Conservation (phyloP, 164 flowering plant species). For the Vitis cinerea region DNA sequence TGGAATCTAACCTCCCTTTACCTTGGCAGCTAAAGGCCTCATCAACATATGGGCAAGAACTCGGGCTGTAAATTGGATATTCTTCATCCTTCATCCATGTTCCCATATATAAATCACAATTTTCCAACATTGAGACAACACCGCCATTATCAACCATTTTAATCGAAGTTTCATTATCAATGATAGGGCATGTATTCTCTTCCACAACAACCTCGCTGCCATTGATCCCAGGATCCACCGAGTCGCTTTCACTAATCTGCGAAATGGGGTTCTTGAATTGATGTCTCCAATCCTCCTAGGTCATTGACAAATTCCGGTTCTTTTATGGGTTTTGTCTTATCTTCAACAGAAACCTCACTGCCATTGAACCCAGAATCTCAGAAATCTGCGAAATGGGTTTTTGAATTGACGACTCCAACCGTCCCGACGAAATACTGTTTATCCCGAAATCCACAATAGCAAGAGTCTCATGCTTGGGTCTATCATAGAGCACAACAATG, state of each 20-base stretch:
- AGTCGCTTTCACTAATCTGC: too few relatives aligned
- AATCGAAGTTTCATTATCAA: conserved; percentile 6
- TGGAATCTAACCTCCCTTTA: conserved; percentile 69
- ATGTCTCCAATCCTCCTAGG: too few relatives aligned
- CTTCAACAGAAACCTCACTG: background rate
- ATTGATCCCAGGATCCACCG: too few relatives aligned
- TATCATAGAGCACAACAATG: too few relatives aligned
- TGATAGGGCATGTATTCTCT: conserved; percentile 7
- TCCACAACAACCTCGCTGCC: too few relatives aligned
- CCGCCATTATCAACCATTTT: conserved; percentile 1
- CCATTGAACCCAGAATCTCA: background rate
- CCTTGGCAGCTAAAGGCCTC: conserved; percentile 73
- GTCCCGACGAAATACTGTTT: too few relatives aligned
- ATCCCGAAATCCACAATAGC: too few relatives aligned
- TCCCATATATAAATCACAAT: conserved; percentile 69
- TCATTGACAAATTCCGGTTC: too few relatives aligned
- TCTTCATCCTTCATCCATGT: conserved; percentile 71
- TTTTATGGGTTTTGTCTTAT: background rate
- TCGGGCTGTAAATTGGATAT: conserved; percentile 66
- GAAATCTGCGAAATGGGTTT: background rate
- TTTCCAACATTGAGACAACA: conserved; percentile 5
- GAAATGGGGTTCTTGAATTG: too few relatives aligned
- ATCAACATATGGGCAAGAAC: conserved; percentile 83
- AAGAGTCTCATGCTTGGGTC: too few relatives aligned
- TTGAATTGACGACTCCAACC: background rate